Base-by-base conservation (phyloP, 1,139 yeast species). In the Suhomyces yuchorum region DNA sequence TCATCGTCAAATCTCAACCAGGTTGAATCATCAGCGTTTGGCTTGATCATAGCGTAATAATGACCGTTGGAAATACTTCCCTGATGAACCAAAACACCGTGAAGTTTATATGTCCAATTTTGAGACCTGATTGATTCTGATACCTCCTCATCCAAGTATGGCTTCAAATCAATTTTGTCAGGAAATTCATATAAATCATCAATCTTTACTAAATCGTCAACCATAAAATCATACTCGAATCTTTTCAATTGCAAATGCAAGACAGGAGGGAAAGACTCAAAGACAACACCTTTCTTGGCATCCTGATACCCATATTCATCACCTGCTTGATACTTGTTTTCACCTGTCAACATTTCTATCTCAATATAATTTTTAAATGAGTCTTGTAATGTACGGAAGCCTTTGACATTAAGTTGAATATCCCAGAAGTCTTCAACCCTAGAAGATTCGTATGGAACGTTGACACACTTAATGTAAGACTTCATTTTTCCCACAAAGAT, bases 1-100 rank as follows among this genome's bases (percentile, higher is more conserved):
- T 93, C 99, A 65, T 93, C 99, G 65, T 93, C 99, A 71, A 92
- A 93, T 61, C 93, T 79, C 63, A 81, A 85, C 99, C 99, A 95
- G 19, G 81, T 72, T 48, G 84, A 82, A 37, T 80, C 79, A 8
- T 58, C 45, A 1, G 80, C 73, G 33, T 78, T 77, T 2, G 99
- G 98, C 63, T 86, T 91, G 48, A 95, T 84, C 82, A 93, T 79
- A 0, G 99, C 95, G 63, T 93, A 93, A 65, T 93, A 93, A 63
- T 93, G 99, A 20, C 99, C 99, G 46, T 93, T 89, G 19, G 96
- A 88, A 47, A 93, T 85, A 61, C 92, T 96, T 52, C 99, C 99
- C 45, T 92, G 87, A 63, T 93, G 99, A 6, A 93, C 98, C 50
- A 93, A 74, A 2, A 95, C 99, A 8, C 97, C 97, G 63, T 93